A percentile compares a stretch with the other conserved stretches of the same genome.
phyloP scores from a whole-genome alignment of 1,139 yeast genomes.

The Lodderomyces parapsilosis region DNA sequence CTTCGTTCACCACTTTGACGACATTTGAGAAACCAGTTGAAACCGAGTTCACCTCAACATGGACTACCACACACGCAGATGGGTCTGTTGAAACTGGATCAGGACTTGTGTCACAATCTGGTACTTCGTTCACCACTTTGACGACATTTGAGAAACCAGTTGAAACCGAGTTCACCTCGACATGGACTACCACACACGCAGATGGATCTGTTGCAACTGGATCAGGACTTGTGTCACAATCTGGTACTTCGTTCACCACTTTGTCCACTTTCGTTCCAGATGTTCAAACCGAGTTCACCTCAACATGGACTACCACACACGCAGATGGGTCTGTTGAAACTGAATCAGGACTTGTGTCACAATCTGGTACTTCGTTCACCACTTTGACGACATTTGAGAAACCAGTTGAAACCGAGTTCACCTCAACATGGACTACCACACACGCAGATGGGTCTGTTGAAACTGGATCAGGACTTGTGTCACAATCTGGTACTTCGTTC shows the following conservation, averaged over 20 bases:
- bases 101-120: too few species aligned
- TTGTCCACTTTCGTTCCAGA: constrained; percentile 2
- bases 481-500: constrained; percentile 15
- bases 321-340: constrained; percentile 7
- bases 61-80: constrained; percentile 5
- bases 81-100: constrained; percentile 7
- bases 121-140: constrained; percentile 8
- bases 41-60: constrained; percentile 4
- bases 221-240: constrained; percentile 7
- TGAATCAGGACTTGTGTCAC: constrained; percentile 7
- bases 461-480: too few species aligned
- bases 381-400: background rate
- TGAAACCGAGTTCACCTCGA: constrained; percentile 10
- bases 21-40: background rate
- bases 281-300: constrained; percentile 3
- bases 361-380: too few species aligned
- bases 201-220: constrained; percentile 10
- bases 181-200: constrained; percentile 10
- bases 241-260: constrained; percentile 6
- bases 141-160: constrained; percentile 4
- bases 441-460: constrained; percentile 17
- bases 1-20: background rate
- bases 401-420: background rate
- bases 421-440: constrained; percentile 15
- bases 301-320: constrained; percentile 7